These are phyloP conservation scores for Gnetum montanum DNA, from an alignment of 75 land plant genomes.

Conservation along the genomic window DNA sequence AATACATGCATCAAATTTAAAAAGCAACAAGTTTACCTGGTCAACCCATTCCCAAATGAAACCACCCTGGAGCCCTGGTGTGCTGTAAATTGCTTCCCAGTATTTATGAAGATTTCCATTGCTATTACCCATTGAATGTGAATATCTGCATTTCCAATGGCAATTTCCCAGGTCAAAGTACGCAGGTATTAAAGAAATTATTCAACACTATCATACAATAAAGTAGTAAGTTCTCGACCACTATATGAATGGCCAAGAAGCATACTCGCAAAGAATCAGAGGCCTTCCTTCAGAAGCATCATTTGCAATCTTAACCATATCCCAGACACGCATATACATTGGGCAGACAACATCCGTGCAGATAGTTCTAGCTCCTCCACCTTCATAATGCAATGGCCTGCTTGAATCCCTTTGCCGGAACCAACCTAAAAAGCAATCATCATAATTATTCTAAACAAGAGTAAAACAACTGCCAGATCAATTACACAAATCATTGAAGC, in stretches of 20 bases:
- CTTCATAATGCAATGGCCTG: slow-evolving; percentile 88
- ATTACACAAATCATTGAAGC: slow-evolving; percentile 2
- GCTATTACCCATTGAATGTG: slow-evolving; percentile 99
- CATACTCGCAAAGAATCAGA: slow-evolving; percentile 96
- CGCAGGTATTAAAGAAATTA: too few species aligned
- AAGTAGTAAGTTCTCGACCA: too few species aligned
- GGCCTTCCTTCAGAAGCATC: slow-evolving; percentile 83
- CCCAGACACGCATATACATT: slow-evolving; percentile 99
- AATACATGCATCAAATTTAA: neutral
- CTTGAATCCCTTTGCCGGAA: slow-evolving; percentile 73
- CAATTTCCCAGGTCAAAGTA: too few species aligned
- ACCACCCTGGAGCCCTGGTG: slow-evolving; percentile 97
- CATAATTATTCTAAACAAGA: neutral
- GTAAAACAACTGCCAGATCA: neutral
- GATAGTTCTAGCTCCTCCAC: slow-evolving; percentile 89
- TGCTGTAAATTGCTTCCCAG: slow-evolving; percentile 93
- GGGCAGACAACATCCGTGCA: slow-evolving; percentile 96
- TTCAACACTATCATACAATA: too few species aligned
- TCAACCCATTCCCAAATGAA: slow-evolving; percentile 99
- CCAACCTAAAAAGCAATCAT: slow-evolving; percentile 67
- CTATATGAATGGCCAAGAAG: too few species aligned
- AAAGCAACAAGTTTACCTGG: slow-evolving; percentile 43
- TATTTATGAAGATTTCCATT: slow-evolving; percentile 86
- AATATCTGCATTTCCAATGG: slow-evolving; percentile 50
- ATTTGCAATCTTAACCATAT: slow-evolving; percentile 81